phyloP scores from a whole-genome alignment of 345 rosid genomes.

The Raphanus sativus region DNA sequence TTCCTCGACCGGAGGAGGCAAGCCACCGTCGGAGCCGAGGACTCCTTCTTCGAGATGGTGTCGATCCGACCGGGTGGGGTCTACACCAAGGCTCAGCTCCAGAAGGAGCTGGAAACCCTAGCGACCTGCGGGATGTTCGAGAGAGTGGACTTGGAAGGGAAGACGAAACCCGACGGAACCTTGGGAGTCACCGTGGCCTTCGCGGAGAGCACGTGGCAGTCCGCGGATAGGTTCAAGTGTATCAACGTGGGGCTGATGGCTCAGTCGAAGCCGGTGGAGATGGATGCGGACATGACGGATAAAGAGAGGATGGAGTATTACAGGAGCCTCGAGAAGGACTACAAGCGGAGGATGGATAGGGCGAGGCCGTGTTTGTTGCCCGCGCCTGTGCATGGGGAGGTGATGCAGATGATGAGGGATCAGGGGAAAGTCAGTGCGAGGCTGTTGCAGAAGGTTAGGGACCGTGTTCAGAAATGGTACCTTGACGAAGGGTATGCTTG shows the following conservation, averaged over 20 bases:
- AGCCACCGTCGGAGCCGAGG: slow-evolving; percentile 73
- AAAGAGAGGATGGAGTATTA: slow-evolving; percentile 92
- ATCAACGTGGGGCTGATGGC: slow-evolving; percentile 86
- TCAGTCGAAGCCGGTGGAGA: slow-evolving; percentile 80
- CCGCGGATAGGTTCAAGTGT: slow-evolving; percentile 81
- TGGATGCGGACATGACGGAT: slow-evolving; percentile 95
- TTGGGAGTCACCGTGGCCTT: slow-evolving; percentile 63
- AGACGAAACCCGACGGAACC: slow-evolving; percentile 81
- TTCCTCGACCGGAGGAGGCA: slow-evolving; percentile 68
- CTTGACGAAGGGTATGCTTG: slow-evolving; percentile 96
- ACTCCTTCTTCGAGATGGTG: slow-evolving; percentile 98
- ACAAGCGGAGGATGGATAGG: slow-evolving; percentile 73
- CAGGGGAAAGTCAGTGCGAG: slow-evolving; percentile 90
- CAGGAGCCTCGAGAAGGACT: slow-evolving; percentile 82
- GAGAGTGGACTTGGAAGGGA: slow-evolving; percentile 88
- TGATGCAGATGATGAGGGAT: slow-evolving; percentile 68
- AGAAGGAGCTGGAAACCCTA: slow-evolving; percentile 83
- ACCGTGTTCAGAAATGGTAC: slow-evolving; percentile 94
- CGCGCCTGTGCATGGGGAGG: slow-evolving; percentile 52
- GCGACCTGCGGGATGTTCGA: slow-evolving; percentile 99
- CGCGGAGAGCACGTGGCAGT: slow-evolving; percentile 90
- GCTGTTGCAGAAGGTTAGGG: slow-evolving; percentile 88
- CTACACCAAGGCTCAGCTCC: slow-evolving; percentile 78
- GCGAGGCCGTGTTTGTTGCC: slow-evolving; percentile 87
- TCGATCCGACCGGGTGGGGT: slow-evolving; percentile 76